A percentile compares a stretch with the other conserved stretches of the same genome.
Evolutionary conservation across 179 eudicot species (phyloP).

Genomic region (Beta macrorhiza): DNA sequence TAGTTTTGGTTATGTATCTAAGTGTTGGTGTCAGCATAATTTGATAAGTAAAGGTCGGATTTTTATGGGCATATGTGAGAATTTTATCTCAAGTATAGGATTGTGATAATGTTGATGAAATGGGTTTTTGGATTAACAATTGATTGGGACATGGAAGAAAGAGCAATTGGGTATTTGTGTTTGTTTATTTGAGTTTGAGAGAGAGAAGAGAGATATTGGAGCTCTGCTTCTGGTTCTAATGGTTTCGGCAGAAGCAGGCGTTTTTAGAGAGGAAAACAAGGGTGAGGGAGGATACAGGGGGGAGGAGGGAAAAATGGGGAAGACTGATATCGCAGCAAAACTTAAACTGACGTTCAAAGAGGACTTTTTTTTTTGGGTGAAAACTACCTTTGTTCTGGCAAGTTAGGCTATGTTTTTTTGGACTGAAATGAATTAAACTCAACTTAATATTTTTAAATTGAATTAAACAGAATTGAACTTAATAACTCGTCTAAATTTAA

Average conservation of each 20-base stretch:
- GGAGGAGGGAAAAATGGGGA: not conserved
- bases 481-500: no score
- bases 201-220: no score
- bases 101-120: not conserved
- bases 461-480: no score
- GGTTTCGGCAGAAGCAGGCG: not conserved
- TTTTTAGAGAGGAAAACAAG: not conserved
- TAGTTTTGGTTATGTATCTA: slow-evolving; percentile 35
- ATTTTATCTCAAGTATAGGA: not conserved
- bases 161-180: not conserved
- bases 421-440: no score
- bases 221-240: not conserved
- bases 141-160: not conserved
- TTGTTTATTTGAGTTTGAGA: not conserved
- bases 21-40: slow-evolving; percentile 37
- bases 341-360: no score
- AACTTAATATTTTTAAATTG: no score
- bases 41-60: not conserved
- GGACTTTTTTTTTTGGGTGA: no score
- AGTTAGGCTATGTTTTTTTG: no score
- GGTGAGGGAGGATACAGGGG: not conserved
- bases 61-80: not conserved
- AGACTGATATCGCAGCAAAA: not conserved
- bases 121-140: not conserved
- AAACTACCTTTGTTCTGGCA: no score